Percentiles rank a stretch among this genome's conserved stretches.
These are phyloP conservation scores for Neofusicoccum cordaticola DNA, from an alignment of 2,329 filamentous ascomycete genomes.

Conservation along the genomic window DNA sequence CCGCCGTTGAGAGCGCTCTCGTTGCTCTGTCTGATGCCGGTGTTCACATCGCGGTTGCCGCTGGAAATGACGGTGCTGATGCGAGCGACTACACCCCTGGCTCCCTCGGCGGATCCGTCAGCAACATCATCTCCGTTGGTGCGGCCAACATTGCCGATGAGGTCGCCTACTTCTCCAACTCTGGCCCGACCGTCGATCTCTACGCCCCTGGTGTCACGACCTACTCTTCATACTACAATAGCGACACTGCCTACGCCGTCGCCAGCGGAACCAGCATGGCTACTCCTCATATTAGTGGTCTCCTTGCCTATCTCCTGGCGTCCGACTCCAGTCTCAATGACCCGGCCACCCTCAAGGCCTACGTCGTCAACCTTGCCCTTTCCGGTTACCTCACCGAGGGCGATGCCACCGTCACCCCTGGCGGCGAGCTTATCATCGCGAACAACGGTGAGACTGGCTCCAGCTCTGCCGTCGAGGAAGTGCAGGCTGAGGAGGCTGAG, in stretches of 20 bases:
- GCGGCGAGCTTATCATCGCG: slow-evolving; percentile 7
- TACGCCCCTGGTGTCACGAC: slow-evolving; percentile 37
- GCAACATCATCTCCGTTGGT: slow-evolving; percentile 39
- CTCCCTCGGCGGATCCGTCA: slow-evolving; percentile 25
- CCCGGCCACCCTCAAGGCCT: slow-evolving; percentile 9
- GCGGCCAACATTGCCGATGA: slow-evolving; percentile 33
- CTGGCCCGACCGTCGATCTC: slow-evolving; percentile 33
- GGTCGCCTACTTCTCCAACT: slow-evolving; percentile 37
- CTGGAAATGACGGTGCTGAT: slow-evolving; percentile 32
- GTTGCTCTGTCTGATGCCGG: slow-evolving; percentile 2
- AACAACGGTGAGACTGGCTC: slow-evolving; percentile 12
- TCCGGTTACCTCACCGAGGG: slow-evolving; percentile 3
- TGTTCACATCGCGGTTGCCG: slow-evolving; percentile 26
- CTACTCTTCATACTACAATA: slow-evolving; percentile 43
- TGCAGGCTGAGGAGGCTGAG: not conserved
- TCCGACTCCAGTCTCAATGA: slow-evolving; percentile 25
- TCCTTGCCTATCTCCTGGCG: slow-evolving; percentile 63
- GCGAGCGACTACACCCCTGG: slow-evolving; percentile 32
- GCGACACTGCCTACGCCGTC: slow-evolving; percentile 37
- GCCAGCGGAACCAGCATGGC: slow-evolving; percentile 62
- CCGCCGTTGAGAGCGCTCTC: slow-evolving; percentile 15
- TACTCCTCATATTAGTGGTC: slow-evolving; percentile 62
- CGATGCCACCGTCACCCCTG: not conserved
- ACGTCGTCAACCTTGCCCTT: not conserved
- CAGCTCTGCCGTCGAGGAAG: not conserved